Percentiles rank a stretch among this genome's conserved stretches.
These are phyloP conservation scores for Globisporangium cylindrosporum DNA, from an alignment of 352 stramenopile genomes.

Conservation along the genomic window DNA sequence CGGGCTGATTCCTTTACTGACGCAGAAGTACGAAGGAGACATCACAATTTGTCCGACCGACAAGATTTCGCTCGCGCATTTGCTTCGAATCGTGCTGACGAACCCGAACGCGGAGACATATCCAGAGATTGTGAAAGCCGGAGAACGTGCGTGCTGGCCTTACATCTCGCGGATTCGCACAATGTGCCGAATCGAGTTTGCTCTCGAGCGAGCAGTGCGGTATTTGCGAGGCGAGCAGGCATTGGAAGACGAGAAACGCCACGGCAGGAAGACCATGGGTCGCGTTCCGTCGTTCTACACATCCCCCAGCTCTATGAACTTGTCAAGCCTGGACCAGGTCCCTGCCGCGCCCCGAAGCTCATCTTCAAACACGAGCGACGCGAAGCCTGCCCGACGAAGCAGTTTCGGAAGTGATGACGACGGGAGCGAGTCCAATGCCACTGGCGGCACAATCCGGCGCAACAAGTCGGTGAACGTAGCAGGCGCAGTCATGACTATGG, in stretches of 20 bases:
- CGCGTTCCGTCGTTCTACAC: conserved; percentile 88
- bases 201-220: conserved; percentile 89
- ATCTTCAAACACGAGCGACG: conserved; percentile 7
- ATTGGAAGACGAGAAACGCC: conserved; percentile 69
- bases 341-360: conserved; percentile 18
- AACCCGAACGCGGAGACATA: conserved; percentile 77
- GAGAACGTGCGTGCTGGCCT: conserved; percentile 91
- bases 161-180: conserved; percentile 94
- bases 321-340: conserved; percentile 67
- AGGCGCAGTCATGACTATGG: conserved; percentile 82
- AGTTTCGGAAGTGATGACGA: conserved; percentile 22
- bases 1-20: conserved; percentile 76
- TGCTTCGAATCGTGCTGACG: conserved; percentile 73
- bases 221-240: conserved; percentile 82
- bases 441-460: conserved; percentile 38
- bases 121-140: conserved; percentile 75
- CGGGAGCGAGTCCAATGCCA: background rate
- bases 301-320: conserved; percentile 80
- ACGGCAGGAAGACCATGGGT: conserved; percentile 67
- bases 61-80: conserved; percentile 81
- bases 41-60: conserved; percentile 96
- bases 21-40: conserved; percentile 97
- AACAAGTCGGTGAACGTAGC: conserved; percentile 81
- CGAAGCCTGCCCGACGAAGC: conserved; percentile 1
- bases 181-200: conserved; percentile 96